phyloP scores from a whole-genome alignment of 352 stramenopile species.

The Phytophthora megakarya region DNA sequence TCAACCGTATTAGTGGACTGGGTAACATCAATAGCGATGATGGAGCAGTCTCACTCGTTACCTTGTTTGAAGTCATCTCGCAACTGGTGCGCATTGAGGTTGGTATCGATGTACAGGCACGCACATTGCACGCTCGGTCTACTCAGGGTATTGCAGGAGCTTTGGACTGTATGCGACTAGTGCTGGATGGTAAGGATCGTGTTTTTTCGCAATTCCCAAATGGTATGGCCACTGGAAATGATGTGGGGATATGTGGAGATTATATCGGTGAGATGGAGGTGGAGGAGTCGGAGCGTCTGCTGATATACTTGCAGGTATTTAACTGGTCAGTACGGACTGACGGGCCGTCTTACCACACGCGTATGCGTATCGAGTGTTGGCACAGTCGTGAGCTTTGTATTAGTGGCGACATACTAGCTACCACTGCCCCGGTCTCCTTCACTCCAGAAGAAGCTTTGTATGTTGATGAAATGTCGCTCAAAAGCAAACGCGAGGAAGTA shows the following conservation, averaged over 20 bases:
- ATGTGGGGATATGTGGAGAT: slow-evolving; percentile 43
- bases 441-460: slow-evolving; percentile 35
- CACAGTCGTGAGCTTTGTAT: slow-evolving; percentile 44
- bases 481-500: slow-evolving; percentile 40
- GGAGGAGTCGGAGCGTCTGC: slow-evolving; percentile 42
- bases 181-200: slow-evolving; percentile 58
- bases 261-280: slow-evolving; percentile 57
- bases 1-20: neutral
- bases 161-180: slow-evolving; percentile 39
- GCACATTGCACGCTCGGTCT: slow-evolving; percentile 40
- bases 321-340: slow-evolving; percentile 31
- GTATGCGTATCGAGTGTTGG: slow-evolving; percentile 55
- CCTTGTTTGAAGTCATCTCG: slow-evolving; percentile 48
- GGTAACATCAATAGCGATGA: slow-evolving; percentile 3
- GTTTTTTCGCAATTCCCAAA: slow-evolving; percentile 59
- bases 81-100: slow-evolving; percentile 47
- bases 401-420: slow-evolving; percentile 51
- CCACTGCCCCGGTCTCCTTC: slow-evolving; percentile 31
- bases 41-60: slow-evolving; percentile 36
- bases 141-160: slow-evolving; percentile 24
- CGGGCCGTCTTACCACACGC: slow-evolving; percentile 41
- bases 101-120: slow-evolving; percentile 34
- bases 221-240: slow-evolving; percentile 34
- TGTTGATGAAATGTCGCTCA: slow-evolving; percentile 49
- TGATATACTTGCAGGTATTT: slow-evolving; percentile 56